A percentile compares a stretch with the other conserved stretches of the same genome.
Evolutionary conservation across 2,329 filamentous ascomycete species (phyloP).

Genomic region (Dothiorella sarmentorum): DNA sequence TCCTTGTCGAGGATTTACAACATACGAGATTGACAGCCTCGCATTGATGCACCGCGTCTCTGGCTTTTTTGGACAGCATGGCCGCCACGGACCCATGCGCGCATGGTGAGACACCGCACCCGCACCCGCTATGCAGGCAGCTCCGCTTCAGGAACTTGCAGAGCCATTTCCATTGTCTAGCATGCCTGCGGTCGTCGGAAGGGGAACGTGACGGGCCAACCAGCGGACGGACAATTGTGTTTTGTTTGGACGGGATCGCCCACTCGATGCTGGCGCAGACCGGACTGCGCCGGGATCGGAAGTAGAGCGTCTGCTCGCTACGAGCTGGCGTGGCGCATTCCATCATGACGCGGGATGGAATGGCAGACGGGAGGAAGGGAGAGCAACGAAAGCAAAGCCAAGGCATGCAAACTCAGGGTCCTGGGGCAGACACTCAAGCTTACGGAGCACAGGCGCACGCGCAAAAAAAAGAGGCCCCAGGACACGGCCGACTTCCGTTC

Average conservation of each 20-base stretch:
- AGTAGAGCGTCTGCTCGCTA: neutral
- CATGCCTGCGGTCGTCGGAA: neutral
- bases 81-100: slow-evolving; percentile 4
- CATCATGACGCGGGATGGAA: slow-evolving; percentile 14
- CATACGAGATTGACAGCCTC: slow-evolving; percentile 8
- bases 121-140: slow-evolving; percentile 8
- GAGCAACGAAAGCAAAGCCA: neutral
- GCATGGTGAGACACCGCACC: slow-evolving; percentile 9
- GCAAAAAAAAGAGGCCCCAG: neutral
- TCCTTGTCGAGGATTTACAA: slow-evolving; percentile 3
- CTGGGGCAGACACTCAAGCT: neutral
- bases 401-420: slow-evolving; percentile 11
- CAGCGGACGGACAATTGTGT: neutral
- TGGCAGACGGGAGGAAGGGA: neutral
- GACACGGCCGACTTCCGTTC: neutral
- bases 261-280: slow-evolving; percentile 2
- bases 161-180: neutral
- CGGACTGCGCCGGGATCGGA: slow-evolving; percentile 5
- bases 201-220: slow-evolving; percentile 3
- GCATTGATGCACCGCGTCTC: neutral
- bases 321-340: slow-evolving; percentile 10
- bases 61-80: neutral
- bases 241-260: neutral
- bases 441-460: neutral
- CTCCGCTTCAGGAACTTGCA: slow-evolving; percentile 9